Percentiles rank a stretch among this genome's conserved stretches.
phyloP scores from a whole-genome alignment of 2,329 filamentous ascomycete genomes.

The Ophiobolus disseminans region DNA sequence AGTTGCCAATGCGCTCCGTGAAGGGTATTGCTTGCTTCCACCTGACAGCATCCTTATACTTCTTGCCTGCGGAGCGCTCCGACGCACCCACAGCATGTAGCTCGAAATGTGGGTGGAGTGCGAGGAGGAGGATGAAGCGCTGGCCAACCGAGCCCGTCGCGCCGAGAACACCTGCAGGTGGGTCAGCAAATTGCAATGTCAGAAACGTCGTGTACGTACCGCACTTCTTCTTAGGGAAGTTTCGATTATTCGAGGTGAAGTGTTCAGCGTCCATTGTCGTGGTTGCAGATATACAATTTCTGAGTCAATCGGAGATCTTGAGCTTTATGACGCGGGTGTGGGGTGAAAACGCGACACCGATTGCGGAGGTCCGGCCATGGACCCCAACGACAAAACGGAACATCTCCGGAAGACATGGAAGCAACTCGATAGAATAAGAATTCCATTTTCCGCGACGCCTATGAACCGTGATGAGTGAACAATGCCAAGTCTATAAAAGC shows the following conservation, averaged over 20 bases:
- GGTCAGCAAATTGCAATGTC: conserved; percentile 15
- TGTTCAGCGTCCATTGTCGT: conserved; percentile 53
- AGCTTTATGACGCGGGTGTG: conserved; percentile 34
- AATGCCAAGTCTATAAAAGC: conserved; percentile 12
- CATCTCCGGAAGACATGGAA: neutral
- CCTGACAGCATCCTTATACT: conserved; percentile 89
- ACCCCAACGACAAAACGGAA: conserved; percentile 4
- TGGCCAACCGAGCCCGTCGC: conserved; percentile 95
- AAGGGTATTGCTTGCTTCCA: conserved; percentile 94
- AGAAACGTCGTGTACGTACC: conserved; percentile 54
- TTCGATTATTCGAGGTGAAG: conserved; percentile 47
- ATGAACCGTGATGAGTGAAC: neutral
- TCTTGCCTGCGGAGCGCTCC: conserved; percentile 86
- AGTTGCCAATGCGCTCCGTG: conserved; percentile 74
- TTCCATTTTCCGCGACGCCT: conserved; percentile 6
- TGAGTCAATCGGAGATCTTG: conserved; percentile 31
- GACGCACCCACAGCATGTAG: conserved; percentile 91
- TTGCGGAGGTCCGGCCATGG: conserved; percentile 26
- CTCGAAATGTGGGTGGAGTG: conserved; percentile 83
- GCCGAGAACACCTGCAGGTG: conserved; percentile 70
- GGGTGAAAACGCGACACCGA: conserved; percentile 32
- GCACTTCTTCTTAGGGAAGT: conserved; percentile 62
- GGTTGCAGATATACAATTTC: conserved; percentile 18
- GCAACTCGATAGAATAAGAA: neutral
- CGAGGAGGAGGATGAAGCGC: conserved; percentile 91